These are phyloP conservation scores for Boletus sp. DNA, from an alignment of 768 basidiomycete genomes.

Conservation along the genomic window DNA sequence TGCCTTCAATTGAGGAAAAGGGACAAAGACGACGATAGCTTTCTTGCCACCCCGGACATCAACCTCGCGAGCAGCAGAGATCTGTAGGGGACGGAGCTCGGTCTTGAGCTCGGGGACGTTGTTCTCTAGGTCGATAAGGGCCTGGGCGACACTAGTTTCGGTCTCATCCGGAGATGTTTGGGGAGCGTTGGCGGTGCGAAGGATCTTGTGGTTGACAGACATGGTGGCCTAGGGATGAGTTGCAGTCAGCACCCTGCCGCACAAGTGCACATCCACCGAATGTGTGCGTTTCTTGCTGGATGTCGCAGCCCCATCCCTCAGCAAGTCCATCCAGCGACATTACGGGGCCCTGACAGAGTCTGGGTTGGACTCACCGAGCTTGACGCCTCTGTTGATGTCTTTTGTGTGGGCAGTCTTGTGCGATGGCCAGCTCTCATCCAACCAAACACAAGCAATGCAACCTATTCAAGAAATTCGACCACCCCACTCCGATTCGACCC, in stretches of 20 bases:
- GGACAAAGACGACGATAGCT: constrained; percentile 98
- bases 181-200: constrained; percentile 95
- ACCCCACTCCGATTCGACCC: neutral
- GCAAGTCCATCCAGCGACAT: constrained; percentile 18
- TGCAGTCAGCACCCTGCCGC: constrained; percentile 43
- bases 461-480: constrained; percentile 16
- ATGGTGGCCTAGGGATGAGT: constrained; percentile 39
- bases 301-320: constrained; percentile 17
- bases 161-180: constrained; percentile 84
- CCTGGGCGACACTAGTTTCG: constrained; percentile 90
- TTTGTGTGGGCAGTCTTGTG: constrained; percentile 16
- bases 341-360: constrained; percentile 19
- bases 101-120: constrained; percentile 97
- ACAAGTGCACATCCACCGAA: constrained; percentile 53
- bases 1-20: constrained; percentile 94
- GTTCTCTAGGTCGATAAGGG: constrained; percentile 95
- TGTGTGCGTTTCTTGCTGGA: constrained; percentile 27
- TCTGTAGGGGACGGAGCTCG: constrained; percentile 93
- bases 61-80: constrained; percentile 97
- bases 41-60: constrained; percentile 99
- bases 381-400: constrained; percentile 55
- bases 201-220: constrained; percentile 85
- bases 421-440: constrained; percentile 1
- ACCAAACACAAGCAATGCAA: constrained; percentile 32
- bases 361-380: constrained; percentile 61